Percentiles rank a stretch among this genome's conserved stretches.
phyloP scores from a whole-genome alignment of 208 protist species.

The Trypanosoma caninum region DNA sequence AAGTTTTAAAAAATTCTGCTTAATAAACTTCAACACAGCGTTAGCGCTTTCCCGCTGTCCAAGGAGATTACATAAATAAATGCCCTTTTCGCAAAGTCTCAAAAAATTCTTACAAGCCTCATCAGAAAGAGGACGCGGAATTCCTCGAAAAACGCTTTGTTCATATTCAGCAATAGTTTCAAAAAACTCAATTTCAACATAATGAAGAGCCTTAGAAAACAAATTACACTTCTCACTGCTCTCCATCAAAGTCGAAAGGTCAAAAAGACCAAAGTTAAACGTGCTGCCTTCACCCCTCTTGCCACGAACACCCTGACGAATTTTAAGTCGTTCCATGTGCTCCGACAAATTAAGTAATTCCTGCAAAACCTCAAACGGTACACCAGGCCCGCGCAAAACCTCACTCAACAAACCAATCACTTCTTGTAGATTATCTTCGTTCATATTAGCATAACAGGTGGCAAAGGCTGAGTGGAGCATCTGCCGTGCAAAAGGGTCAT shows the following conservation, averaged over 20 bases:
- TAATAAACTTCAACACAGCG: constrained; percentile 95
- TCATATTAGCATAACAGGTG: constrained; percentile 78
- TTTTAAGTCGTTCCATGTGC: constrained; percentile 96
- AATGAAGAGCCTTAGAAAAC: constrained; percentile 94
- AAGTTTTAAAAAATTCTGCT: constrained; percentile 85
- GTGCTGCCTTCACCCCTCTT: constrained; percentile 32
- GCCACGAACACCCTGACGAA: constrained; percentile 50
- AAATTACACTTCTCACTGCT: constrained; percentile 93
- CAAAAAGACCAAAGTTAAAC: constrained; percentile 66
- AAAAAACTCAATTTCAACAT: constrained; percentile 93
- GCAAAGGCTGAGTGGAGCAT: constrained; percentile 90
- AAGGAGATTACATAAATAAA: constrained; percentile 98
- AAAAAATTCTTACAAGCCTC: constrained; percentile 67
- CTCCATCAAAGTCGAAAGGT: constrained; percentile 86
- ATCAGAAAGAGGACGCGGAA: constrained; percentile 42
- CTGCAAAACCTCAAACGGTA: constrained; percentile 92
- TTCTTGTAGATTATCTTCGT: constrained; percentile 39
- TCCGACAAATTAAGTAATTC: constrained; percentile 96
- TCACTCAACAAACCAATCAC: constrained; percentile 57
- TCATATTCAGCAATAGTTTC: constrained; percentile 75
- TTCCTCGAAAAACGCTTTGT: constrained; percentile 59
- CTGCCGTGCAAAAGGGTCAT: constrained; percentile 86
- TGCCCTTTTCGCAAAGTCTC: constrained; percentile 88
- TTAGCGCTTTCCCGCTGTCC: constrained; percentile 97
- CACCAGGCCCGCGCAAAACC: constrained; percentile 65